Percentiles rank a stretch among this genome's conserved stretches.
Conservation (phyloP, 176 grass and related monocot genomes). For the Sorghum bicolor region Sorghum_bicolor_NCBIv3 NC_012878.2:50765001-50765500, state of each 20-base stretch:
- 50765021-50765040: conserved; percentile 75
- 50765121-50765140: conserved; percentile 13
- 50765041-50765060: conserved; percentile 78
- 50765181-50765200: conserved; percentile 71
- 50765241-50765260: conserved; percentile 44
- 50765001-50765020: conserved; percentile 50
- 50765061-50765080: conserved; percentile 73
- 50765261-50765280: conserved; percentile 39
- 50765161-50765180: conserved; percentile 44
- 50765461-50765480: background rate
- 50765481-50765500: background rate
- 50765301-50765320: conserved; percentile 12
- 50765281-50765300: conserved; percentile 18
- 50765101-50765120: conserved; percentile 22
- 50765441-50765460: background rate
- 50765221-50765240: conserved; percentile 61
- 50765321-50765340: background rate
- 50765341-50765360: background rate
- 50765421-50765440: background rate
- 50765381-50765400: background rate
- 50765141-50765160: conserved; percentile 18
- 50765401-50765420: background rate
- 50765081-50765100: conserved; percentile 46
- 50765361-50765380: background rate
- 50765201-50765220: conserved; percentile 55